Evolutionary conservation across 306 rosid genomes (phyloP).

Genomic region (Potentilla sterilis): DNA sequence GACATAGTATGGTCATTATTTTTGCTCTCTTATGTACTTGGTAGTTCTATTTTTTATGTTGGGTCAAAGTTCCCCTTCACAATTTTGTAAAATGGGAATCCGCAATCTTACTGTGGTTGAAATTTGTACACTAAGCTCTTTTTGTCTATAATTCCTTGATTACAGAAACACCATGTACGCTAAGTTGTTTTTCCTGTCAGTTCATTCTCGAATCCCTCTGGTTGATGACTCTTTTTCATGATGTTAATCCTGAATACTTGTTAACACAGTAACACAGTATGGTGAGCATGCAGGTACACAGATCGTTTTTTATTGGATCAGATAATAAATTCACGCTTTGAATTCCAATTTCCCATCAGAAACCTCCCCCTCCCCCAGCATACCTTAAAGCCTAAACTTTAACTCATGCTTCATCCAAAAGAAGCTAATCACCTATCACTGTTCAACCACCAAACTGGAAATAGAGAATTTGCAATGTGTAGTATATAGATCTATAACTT

Average conservation of each 20-base stretch:
- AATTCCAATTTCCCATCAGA: not conserved
- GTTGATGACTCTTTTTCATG: not conserved
- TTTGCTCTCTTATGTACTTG: not conserved
- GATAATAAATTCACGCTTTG: not conserved
- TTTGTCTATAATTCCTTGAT: not conserved
- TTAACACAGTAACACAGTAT: not conserved
- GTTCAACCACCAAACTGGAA: not conserved
- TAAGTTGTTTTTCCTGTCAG: not conserved
- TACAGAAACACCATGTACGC: not conserved
- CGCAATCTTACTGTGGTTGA: not conserved
- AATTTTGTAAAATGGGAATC: slow-evolving; percentile 9
- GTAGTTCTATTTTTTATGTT: not conserved
- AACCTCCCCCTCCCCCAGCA: too few relatives aligned
- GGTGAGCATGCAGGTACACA: not conserved
- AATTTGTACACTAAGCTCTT: not conserved
- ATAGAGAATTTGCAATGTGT: not conserved
- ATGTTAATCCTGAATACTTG: too few relatives aligned
- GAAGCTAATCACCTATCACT: not conserved
- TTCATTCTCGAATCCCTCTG: not conserved
- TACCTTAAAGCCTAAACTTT: too few relatives aligned
- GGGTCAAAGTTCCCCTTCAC: not conserved
- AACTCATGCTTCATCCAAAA: not conserved
- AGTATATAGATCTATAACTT: not conserved
- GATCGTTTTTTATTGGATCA: too few relatives aligned
- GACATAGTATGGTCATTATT: not conserved